Base-by-base conservation (phyloP, 805 yeast species). In the Metahyphopichia silvanorum region DNA sequence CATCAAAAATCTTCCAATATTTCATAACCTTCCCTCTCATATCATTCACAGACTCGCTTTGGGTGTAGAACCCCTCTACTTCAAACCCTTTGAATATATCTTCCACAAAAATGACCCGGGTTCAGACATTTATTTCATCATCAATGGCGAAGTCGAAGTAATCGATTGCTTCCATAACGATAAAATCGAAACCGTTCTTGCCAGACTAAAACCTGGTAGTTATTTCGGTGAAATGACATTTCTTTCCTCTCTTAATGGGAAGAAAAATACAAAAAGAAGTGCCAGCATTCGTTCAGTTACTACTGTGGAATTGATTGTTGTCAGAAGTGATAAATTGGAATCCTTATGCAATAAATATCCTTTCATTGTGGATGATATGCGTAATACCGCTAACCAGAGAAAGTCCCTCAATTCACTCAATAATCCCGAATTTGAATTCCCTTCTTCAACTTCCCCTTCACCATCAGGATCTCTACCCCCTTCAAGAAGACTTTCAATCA, bases 181-280 rank as follows among this genome's bases (percentile, higher is more conserved):
- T 7, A 32, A 33, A 21, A 57, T 60, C 13, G 76, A 70, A 32
- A 55, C 58, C 21, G 60, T 71, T 1, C 51, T 77, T 23, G 87
- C 85, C 4, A 66, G 86, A 36, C 57, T 84, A 16, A 69, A 76
- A 2, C 56, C 76, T 11, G 86, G 84, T 14, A 71, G 78, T 21
- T 82, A 79, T 55, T 82, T 83, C 57, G 93, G 93, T 15, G 91
- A 82, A 53, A 79, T 82, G 80, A 74, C 86, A 0, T 83, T 82
- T 44, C 55, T 83, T 25, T 61, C 76, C 3, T 66, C 68, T 9
- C 46, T 78, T 14, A 55, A 63, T 16, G 51, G 58, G 28, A 47
- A 49, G 11, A 32, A 42, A 7, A 46, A 58, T 43, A 27, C 47
- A 35, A 31, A 52, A 6, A 57, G 89, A 42, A 71, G 79, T 26